phyloP scores from a whole-genome alignment of 345 rosid genomes.

The Melaleuca quinquenervia region DNA sequence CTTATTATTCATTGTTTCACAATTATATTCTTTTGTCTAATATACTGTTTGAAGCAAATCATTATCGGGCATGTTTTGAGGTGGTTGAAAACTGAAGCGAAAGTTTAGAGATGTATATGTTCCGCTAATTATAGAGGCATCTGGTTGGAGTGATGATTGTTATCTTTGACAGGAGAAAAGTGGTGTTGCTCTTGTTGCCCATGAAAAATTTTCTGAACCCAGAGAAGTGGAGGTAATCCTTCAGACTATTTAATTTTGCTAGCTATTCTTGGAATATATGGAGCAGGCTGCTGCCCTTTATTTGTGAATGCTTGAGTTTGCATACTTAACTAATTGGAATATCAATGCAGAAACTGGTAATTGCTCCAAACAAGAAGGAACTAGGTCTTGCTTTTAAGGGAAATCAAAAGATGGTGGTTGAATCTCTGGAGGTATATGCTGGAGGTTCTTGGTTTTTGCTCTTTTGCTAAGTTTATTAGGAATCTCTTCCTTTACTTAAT shows the following conservation, averaged over 20 bases:
- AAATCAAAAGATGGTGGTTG: constrained; percentile 64
- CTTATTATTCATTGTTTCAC: background rate
- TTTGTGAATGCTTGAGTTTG: background rate
- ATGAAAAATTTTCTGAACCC: constrained; percentile 78
- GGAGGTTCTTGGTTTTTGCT: background rate
- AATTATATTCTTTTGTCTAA: background rate
- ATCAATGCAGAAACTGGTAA: constrained; percentile 59
- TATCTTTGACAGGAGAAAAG: constrained; percentile 64
- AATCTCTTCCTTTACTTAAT: background rate
- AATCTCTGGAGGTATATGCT: constrained; percentile 20
- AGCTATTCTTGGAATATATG: background rate
- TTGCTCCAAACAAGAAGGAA: constrained; percentile 71
- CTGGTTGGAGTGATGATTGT: background rate
- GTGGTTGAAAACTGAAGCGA: background rate
- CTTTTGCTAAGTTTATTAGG: background rate
- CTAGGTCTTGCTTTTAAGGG: constrained; percentile 88
- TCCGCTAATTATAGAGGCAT: background rate
- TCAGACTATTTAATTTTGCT: background rate
- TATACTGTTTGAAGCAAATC: background rate
- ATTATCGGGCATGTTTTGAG: background rate
- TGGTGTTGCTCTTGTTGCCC: constrained; percentile 68
- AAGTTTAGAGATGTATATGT: background rate
- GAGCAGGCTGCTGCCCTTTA: background rate
- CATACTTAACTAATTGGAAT: background rate
- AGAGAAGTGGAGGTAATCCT: constrained; percentile 78